phyloP scores from a whole-genome alignment of 2,329 filamentous ascomycete species.

The Pseudocercospora macadamiae region DNA sequence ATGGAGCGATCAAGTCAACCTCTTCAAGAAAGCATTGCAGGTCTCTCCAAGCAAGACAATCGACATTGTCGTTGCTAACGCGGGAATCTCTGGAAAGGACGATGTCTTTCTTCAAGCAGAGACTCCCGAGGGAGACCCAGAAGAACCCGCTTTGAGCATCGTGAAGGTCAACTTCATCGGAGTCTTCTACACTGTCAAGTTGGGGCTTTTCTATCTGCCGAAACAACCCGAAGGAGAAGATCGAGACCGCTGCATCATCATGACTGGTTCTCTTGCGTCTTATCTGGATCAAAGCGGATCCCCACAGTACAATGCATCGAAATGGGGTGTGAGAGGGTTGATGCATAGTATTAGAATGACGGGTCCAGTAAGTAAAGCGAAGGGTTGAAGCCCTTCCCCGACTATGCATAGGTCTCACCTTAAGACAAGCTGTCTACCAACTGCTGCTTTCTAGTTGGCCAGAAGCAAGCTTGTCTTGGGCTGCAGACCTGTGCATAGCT shows the following conservation, averaged over 20 bases:
- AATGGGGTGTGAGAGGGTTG: slow-evolving; percentile 50
- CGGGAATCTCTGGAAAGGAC: slow-evolving; percentile 31
- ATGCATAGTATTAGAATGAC: slow-evolving; percentile 44
- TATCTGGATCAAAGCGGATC: slow-evolving; percentile 53
- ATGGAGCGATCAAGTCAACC: slow-evolving; percentile 37
- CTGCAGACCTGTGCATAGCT: too few relatives aligned
- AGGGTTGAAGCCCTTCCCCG: too few relatives aligned
- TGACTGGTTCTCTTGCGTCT: slow-evolving; percentile 53
- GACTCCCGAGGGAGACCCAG: slow-evolving; percentile 24
- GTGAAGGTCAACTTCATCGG: slow-evolving; percentile 31
- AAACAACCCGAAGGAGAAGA: slow-evolving; percentile 40
- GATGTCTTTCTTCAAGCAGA: slow-evolving; percentile 26
- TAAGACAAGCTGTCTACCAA: too few relatives aligned
- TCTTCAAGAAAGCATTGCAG: slow-evolving; percentile 34
- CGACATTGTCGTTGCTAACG: slow-evolving; percentile 35
- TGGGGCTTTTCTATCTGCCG: slow-evolving; percentile 45
- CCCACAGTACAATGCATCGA: slow-evolving; percentile 39
- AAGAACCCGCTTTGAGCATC: slow-evolving; percentile 32
- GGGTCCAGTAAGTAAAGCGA: too few relatives aligned
- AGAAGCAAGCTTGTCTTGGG: too few relatives aligned
- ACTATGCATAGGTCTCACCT: too few relatives aligned
- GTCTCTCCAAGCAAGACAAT: slow-evolving; percentile 21
- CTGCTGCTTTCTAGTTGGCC: too few relatives aligned
- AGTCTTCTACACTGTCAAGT: slow-evolving; percentile 33
- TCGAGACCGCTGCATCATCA: slow-evolving; percentile 53